Conservation (phyloP, 2,329 filamentous ascomycete species). For the Ophiostoma pallidulum region DNA sequence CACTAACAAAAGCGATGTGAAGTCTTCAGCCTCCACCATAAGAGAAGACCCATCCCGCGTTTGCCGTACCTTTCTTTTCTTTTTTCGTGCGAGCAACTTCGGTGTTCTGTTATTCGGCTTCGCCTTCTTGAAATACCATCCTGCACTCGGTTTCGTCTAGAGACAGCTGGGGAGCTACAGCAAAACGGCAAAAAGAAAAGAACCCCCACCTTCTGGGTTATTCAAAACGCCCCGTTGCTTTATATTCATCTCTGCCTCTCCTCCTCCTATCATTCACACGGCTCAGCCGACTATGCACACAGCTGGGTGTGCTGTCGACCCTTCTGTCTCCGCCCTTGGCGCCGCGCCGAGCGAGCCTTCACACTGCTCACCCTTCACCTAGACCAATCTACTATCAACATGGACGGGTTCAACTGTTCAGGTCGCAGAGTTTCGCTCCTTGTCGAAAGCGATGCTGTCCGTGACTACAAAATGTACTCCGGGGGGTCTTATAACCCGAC, state of each 20-base stretch:
- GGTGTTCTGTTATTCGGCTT: too few species aligned
- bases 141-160: too few species aligned
- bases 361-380: too few species aligned
- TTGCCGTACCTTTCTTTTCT: too few species aligned
- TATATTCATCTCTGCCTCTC: neutral
- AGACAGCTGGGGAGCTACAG: too few species aligned
- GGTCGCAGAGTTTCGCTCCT: slow-evolving; percentile 51
- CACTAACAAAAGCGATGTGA: slow-evolving; percentile 3
- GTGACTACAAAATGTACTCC: too few species aligned
- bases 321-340: neutral
- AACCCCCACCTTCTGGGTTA: too few species aligned
- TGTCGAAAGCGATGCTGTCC: slow-evolving; percentile 50
- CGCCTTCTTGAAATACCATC: too few species aligned
- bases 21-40: neutral
- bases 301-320: neutral
- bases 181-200: too few species aligned
- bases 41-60: neutral
- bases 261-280: neutral
- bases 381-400: slow-evolving; percentile 29
- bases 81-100: too few species aligned
- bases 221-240: too few species aligned
- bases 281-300: neutral
- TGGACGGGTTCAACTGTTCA: slow-evolving; percentile 47
- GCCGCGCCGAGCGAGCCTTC: neutral
- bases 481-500: too few species aligned